Evolutionary conservation across 2,329 filamentous ascomycete genomes (phyloP).

Genomic region (Didymella keratinophila): DNA sequence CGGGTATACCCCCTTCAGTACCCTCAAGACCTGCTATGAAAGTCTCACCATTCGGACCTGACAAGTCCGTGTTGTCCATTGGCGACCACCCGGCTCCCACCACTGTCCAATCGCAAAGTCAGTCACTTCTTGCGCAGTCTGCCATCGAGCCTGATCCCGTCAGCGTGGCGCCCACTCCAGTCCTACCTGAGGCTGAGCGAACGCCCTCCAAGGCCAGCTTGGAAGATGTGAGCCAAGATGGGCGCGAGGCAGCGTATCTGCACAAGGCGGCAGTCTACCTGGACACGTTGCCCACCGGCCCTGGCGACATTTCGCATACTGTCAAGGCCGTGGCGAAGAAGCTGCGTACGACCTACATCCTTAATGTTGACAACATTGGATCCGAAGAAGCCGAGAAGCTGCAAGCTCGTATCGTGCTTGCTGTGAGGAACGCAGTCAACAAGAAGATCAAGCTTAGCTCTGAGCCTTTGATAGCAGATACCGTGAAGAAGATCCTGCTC

Average conservation of each 20-base stretch:
- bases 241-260: constrained; percentile 28
- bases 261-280: constrained; percentile 30
- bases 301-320: constrained; percentile 7
- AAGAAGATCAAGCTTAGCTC: constrained; percentile 21
- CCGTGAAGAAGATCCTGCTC: constrained; percentile 26
- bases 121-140: not conserved
- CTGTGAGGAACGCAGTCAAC: constrained; percentile 34
- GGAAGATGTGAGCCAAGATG: not conserved
- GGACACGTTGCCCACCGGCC: constrained; percentile 19
- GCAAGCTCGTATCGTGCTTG: constrained; percentile 30
- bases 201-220: not conserved
- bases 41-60: constrained; percentile 1
- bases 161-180: not conserved
- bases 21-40: not conserved
- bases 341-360: constrained; percentile 25
- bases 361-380: not conserved
- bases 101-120: no score
- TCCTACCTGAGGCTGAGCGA: not conserved
- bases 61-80: constrained; percentile 18
- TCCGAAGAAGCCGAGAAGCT: constrained; percentile 23
- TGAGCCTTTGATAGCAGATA: constrained; percentile 18
- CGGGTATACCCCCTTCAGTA: not conserved
- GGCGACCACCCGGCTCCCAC: not conserved
- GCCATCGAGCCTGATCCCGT: not conserved
- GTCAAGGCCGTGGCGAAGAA: constrained; percentile 31